Conservation (phyloP, 2,329 filamentous ascomycete species). For the Zarea fungicola region DNA sequence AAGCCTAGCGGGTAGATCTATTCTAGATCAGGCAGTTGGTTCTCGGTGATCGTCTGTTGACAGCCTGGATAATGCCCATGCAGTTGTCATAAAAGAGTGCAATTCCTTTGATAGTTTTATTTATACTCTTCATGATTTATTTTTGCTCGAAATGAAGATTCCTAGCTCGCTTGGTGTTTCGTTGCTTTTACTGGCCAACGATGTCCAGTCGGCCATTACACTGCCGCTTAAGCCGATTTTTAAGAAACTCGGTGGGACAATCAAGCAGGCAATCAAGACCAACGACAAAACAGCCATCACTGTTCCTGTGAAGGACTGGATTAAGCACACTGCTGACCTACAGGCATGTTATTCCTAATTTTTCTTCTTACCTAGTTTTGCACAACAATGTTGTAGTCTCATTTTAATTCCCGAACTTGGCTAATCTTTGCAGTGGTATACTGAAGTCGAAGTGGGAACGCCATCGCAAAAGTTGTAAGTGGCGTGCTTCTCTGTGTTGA, state of each 20-base stretch:
- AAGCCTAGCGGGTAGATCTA: constrained; percentile 2
- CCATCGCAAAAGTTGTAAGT: constrained; percentile 26
- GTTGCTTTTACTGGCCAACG: constrained; percentile 6
- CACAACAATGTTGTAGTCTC: too few relatives aligned
- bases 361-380: too few relatives aligned
- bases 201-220: constrained; percentile 11
- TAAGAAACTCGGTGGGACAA: background rate
- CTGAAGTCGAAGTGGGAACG: constrained; percentile 15
- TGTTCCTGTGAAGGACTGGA: constrained; percentile 10
- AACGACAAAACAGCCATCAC: background rate
- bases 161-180: constrained; percentile 1
- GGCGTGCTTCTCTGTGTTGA: background rate
- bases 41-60: background rate
- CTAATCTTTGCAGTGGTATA: constrained; percentile 11
- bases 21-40: constrained; percentile 10
- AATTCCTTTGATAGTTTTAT: background rate
- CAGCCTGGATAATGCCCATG: background rate
- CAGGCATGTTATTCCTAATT: constrained; percentile 2
- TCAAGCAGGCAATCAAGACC: constrained; percentile 2
- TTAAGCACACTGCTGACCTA: constrained; percentile 9
- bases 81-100: background rate
- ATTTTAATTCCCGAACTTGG: too few relatives aligned
- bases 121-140: background rate
- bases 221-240: constrained; percentile 9
- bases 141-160: constrained; percentile 3